These are phyloP conservation scores for Dictyostelium brefeldianum DNA, from an alignment of 78 protist species.

Conservation along the genomic window DNA sequence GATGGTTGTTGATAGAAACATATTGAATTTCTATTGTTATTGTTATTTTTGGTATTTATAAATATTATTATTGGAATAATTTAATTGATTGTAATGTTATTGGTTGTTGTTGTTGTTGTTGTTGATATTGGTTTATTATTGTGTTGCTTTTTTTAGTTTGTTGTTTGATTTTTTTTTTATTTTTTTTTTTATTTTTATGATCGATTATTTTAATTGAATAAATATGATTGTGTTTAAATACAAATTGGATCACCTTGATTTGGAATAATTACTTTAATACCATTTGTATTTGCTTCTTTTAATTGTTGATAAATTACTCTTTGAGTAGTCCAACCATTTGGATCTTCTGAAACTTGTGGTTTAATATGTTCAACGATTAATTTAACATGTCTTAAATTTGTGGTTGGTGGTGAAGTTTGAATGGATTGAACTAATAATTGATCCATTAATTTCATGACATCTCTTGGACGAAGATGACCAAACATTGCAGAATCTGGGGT, in stretches of 20 bases:
- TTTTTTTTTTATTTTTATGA: too few relatives aligned
- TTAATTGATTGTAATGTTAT: too few relatives aligned
- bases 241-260: conserved; percentile 74
- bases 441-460: conserved; percentile 28
- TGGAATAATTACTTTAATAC: conserved; percentile 45
- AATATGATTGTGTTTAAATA: not conserved
- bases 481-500: conserved; percentile 21
- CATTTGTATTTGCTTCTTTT: conserved; percentile 7
- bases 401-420: not conserved
- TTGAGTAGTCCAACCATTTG: conserved; percentile 6
- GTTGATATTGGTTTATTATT: too few relatives aligned
- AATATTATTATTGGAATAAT: too few relatives aligned
- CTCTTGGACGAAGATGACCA: conserved; percentile 68
- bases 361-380: conserved; percentile 57
- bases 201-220: too few relatives aligned
- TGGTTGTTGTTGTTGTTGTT: too few relatives aligned
- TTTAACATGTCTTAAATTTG: conserved; percentile 26
- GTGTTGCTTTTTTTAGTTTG: too few relatives aligned
- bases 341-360: conserved; percentile 35
- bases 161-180: too few relatives aligned
- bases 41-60: too few relatives aligned
- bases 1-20: too few relatives aligned
- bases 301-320: conserved; percentile 43
- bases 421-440: not conserved
- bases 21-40: too few relatives aligned